Evolutionary conservation across 106 monocot species (phyloP).

Genomic region (Platanthera guangdongensis): DNA sequence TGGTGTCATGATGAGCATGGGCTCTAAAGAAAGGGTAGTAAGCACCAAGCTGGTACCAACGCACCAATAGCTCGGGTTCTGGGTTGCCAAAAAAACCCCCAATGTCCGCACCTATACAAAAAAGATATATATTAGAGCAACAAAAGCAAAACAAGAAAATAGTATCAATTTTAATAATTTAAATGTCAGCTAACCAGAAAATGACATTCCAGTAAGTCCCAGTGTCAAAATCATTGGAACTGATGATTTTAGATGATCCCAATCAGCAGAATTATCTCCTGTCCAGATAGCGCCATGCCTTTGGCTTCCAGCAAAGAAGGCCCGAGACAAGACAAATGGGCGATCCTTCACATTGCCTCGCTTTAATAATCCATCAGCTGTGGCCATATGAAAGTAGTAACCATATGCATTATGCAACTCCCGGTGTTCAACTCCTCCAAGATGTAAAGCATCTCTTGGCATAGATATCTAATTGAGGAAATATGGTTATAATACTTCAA

Average conservation of each 20-base stretch:
- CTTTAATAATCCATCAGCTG: slow-evolving; percentile 79
- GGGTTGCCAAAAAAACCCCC: slow-evolving; percentile 99
- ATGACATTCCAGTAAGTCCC: slow-evolving; percentile 84
- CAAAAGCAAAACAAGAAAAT: background rate
- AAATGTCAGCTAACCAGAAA: slow-evolving; percentile 54
- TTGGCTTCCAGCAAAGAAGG: slow-evolving; percentile 98
- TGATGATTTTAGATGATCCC: slow-evolving; percentile 91
- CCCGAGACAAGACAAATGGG: slow-evolving; percentile 91
- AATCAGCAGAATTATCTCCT: slow-evolving; percentile 92
- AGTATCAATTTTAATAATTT: background rate
- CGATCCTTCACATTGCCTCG: slow-evolving; percentile 82
- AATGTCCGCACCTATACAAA: slow-evolving; percentile 79
- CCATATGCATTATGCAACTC: slow-evolving; percentile 99
- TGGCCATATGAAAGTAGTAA: slow-evolving; percentile 95
- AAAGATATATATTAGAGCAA: slow-evolving; percentile 6
- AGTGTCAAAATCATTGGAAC: slow-evolving; percentile 92
- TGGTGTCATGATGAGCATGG: slow-evolving; percentile 98
- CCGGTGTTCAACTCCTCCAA: slow-evolving; percentile 80
- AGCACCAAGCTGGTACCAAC: slow-evolving; percentile 96
- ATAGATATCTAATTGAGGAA: slow-evolving; percentile 61
- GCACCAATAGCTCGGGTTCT: slow-evolving; percentile 74
- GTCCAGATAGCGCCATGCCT: slow-evolving; percentile 95
- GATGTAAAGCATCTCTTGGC: slow-evolving; percentile 93
- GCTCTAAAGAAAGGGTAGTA: slow-evolving; percentile 97
- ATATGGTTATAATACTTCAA: slow-evolving; percentile 6